These are phyloP conservation scores for Hysterangium stoloniferum DNA, from an alignment of 768 basidiomycete species.

Conservation along the genomic window DNA sequence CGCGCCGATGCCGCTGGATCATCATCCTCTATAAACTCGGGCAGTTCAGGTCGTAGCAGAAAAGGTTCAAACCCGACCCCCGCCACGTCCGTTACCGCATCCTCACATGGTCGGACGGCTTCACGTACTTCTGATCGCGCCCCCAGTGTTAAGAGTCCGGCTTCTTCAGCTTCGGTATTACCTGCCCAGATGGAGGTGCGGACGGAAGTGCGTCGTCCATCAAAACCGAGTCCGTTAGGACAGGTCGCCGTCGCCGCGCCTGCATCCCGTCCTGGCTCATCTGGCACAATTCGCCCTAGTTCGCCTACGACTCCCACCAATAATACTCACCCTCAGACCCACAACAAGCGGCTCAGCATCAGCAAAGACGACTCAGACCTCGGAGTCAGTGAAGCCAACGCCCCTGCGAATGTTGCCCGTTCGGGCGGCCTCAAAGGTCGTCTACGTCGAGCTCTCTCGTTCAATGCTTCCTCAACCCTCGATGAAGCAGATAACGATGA, in stretches of 20 bases:
- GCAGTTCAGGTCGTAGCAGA: conserved; percentile 6
- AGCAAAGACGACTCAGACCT: conserved; percentile 18
- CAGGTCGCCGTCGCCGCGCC: conserved; percentile 46
- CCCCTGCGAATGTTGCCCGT: conserved; percentile 32
- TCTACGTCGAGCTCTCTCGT: conserved; percentile 63
- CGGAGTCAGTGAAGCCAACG: conserved; percentile 5
- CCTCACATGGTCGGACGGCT: conserved; percentile 27
- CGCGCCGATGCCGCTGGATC: conserved; percentile 76
- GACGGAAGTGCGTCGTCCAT: conserved; percentile 21
- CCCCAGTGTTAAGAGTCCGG: conserved; percentile 4
- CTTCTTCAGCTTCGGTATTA: conserved; percentile 11
- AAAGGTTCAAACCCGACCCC: conserved; percentile 13
- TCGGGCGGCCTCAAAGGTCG: conserved; percentile 70
- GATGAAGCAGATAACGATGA: conserved; percentile 42
- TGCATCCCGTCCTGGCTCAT: background rate
- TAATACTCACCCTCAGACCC: conserved; percentile 22
- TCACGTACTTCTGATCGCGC: conserved; percentile 21
- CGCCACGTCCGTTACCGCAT: conserved; percentile 27
- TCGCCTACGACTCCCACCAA: conserved; percentile 44
- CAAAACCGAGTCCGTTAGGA: conserved; percentile 60
- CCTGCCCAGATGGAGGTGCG: conserved; percentile 14
- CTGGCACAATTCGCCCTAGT: conserved; percentile 64
- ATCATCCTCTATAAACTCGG: conserved; percentile 68
- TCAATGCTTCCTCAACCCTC: conserved; percentile 51
- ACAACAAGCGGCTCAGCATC: conserved; percentile 16